A percentile compares a stretch with the other conserved stretches of the same genome.
phyloP scores from a whole-genome alignment of 2,329 filamentous ascomycete species.

The Pestalotiopsis sp. region DNA sequence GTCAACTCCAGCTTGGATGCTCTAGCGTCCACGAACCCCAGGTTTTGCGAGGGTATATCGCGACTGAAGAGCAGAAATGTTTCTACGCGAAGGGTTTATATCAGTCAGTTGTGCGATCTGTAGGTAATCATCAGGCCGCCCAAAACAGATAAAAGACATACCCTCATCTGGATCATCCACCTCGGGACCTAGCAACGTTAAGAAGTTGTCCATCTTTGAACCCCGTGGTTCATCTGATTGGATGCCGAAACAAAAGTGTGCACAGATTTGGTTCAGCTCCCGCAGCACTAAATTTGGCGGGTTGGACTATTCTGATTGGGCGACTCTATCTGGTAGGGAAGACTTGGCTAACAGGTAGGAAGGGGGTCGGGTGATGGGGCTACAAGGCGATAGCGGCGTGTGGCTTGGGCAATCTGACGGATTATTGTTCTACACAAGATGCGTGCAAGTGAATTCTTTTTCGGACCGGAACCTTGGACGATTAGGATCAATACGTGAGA shows the following conservation, averaged over 20 bases:
- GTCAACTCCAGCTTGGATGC: constrained; percentile 67
- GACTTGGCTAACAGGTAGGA: not conserved
- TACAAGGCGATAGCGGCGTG: not conserved
- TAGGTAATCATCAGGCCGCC: not conserved
- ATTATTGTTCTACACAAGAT: not conserved
- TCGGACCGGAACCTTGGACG: too few species aligned
- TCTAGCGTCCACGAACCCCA: constrained; percentile 82
- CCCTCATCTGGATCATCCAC: constrained; percentile 54
- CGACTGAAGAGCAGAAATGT: constrained; percentile 86
- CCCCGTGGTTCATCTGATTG: not conserved
- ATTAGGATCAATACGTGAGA: too few species aligned
- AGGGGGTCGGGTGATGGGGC: not conserved
- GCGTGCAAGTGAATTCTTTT: too few species aligned
- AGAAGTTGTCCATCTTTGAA: constrained; percentile 3
- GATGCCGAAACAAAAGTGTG: not conserved
- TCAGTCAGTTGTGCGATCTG: not conserved
- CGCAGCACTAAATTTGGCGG: not conserved
- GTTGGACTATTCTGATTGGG: not conserved
- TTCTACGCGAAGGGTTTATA: constrained; percentile 54
- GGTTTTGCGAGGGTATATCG: constrained; percentile 71
- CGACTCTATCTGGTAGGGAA: not conserved
- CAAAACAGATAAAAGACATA: constrained; percentile 18
- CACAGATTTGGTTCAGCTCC: not conserved
- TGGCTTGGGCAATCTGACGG: not conserved
- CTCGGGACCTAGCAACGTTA: constrained; percentile 39